phyloP scores from a whole-genome alignment of 2,329 filamentous ascomycete species.

The Didymella sp. region DNA sequence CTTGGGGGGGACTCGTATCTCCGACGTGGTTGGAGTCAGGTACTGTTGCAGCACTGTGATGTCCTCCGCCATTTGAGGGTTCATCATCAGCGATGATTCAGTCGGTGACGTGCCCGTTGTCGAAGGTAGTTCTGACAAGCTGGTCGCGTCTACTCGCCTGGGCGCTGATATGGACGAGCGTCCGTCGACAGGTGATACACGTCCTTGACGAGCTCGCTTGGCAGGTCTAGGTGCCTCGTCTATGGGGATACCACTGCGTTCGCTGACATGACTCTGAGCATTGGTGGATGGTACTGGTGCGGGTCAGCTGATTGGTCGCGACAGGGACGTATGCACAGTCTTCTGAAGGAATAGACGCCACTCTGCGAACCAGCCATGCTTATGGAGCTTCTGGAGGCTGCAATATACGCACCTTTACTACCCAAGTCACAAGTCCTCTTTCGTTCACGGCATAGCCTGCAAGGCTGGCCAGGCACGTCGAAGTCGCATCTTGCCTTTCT shows the following conservation, averaged over 20 bases:
- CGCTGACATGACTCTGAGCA: neutral
- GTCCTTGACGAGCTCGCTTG: neutral
- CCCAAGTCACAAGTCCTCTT: conserved; percentile 20
- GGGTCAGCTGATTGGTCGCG: neutral
- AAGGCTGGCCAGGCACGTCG: conserved; percentile 23
- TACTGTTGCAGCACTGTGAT: conserved; percentile 31
- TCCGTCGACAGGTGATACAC: neutral
- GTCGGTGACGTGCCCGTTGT: conserved; percentile 20
- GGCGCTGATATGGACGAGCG: neutral
- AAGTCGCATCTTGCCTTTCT: conserved; percentile 27
- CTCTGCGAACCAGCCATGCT: neutral
- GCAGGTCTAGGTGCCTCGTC: neutral
- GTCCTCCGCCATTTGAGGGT: conserved; percentile 31
- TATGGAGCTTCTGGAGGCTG: neutral
- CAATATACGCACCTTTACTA: neutral
- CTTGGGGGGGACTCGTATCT: neutral
- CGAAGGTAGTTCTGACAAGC: conserved; percentile 9
- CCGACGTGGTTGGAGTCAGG: conserved; percentile 15
- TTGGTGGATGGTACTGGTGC: neutral
- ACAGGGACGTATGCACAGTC: neutral
- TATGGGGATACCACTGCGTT: neutral
- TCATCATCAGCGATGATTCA: conserved; percentile 32
- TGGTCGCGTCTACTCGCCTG: neutral
- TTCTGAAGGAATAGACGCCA: neutral
- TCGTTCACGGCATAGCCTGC: conserved; percentile 25